Evolutionary conservation across 139 green algal species (phyloP), one percentile per base, ranked within the genome.

Genomic region (Chlamydomonas sp.): DNA sequence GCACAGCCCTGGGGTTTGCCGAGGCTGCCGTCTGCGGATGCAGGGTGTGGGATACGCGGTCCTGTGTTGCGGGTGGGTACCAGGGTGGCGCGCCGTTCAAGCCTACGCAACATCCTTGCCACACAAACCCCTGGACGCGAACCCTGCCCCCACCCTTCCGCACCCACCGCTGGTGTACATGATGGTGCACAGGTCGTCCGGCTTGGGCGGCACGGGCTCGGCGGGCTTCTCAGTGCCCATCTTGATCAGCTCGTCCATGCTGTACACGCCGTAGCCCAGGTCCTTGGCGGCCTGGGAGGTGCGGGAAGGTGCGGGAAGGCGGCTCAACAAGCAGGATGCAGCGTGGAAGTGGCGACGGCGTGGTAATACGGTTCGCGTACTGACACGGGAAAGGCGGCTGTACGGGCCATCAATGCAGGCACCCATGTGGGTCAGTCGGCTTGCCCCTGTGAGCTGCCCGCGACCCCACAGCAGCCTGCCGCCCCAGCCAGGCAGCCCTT

Each of bases 151-250:
- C 69, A 1, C 69, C 69, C 18, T 6, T 49, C 15, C 69, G 49
- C 59, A 7, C 84, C 10, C 58, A 80, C 96, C 97, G n/a, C 80
- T 94, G 12, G 97, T 99, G 94, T 98, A 98, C 96, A 98, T 98
- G 91, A 99, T 98, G 83, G 97, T 99, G 93, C 94, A 97, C n/a
- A 98, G 88, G 92, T 98, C 96, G 58, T 96, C 89, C 1, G 94
- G 78, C 83, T 90, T 92, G n/a, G 97, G 95, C 17, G 93, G 92
- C 58, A 94, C 85, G 20, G 91, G 87, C 59, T 85, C 79, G 0
- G 77, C 89, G 0, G 94, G 93, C 66, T 89, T 92, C 20, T 77
- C 79, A 9, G 80, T 66, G 14, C 97, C 97, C 74, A 95, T 64
- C 67, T 87, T 77, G 77, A 95, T 61, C 12, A 97, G 93, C 77